These are phyloP conservation scores for Didymellaceae sp. DNA, from an alignment of 2,329 filamentous ascomycete genomes.

Conservation along the genomic window DNA sequence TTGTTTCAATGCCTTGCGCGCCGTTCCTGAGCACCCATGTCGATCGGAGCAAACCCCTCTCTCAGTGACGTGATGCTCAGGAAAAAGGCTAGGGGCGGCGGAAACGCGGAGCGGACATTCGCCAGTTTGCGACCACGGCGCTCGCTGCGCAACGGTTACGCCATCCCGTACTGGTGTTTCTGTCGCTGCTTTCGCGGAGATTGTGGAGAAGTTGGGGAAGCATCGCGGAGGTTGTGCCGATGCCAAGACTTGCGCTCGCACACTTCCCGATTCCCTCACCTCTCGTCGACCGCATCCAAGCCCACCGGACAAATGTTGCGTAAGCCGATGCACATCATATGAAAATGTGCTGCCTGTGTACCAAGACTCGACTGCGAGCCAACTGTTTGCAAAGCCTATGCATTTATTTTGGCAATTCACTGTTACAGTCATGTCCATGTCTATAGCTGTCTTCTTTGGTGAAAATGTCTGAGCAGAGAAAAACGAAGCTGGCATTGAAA, in stretches of 20 bases:
- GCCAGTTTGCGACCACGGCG: conserved; percentile 2
- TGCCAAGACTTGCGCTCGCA: conserved; percentile 11
- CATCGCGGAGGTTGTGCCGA: conserved; percentile 10
- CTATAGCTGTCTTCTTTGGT: no score
- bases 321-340: background rate
- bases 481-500: no score
- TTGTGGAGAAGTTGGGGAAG: conserved; percentile 18
- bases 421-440: no score
- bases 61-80: conserved; percentile 14
- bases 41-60: conserved; percentile 15
- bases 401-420: background rate
- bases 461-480: no score
- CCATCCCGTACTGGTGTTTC: conserved; percentile 7
- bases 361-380: no score
- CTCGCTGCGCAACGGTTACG: conserved; percentile 9
- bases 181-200: conserved; percentile 14
- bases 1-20: conserved; percentile 9
- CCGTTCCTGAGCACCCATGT: conserved; percentile 16
- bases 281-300: background rate
- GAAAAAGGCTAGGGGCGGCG: conserved; percentile 2
- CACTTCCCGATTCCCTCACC: conserved; percentile 5
- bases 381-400: background rate
- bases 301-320: background rate
- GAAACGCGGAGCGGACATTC: conserved; percentile 1
- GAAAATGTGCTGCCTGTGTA: no score